Conservation (phyloP, 2,329 filamentous ascomycete species). For the Chrysoporthe cubensis region DNA sequence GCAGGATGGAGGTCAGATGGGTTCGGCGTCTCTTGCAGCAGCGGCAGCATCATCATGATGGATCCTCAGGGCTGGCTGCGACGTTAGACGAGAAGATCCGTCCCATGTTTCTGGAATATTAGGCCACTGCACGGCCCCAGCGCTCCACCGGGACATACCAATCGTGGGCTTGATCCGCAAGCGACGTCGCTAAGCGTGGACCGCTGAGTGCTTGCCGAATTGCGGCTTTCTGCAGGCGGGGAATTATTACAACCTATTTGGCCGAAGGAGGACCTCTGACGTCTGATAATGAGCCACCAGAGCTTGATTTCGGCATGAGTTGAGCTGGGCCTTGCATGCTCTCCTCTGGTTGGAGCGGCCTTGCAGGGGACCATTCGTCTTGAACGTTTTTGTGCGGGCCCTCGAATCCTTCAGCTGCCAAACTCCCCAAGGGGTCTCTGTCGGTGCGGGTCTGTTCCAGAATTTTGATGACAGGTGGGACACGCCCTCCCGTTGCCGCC, state of each 20-base stretch:
- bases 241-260: not conserved
- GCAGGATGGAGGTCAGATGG: not conserved
- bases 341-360: not conserved
- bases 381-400: not conserved
- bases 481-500: not conserved
- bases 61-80: not conserved
- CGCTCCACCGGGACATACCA: not conserved
- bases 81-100: not conserved
- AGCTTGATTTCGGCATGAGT: not conserved
- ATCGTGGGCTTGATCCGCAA: not conserved
- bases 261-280: not conserved
- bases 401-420: conserved; percentile 1
- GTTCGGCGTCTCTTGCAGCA: not conserved
- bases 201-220: not conserved
- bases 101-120: not conserved
- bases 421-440: not conserved
- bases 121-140: not conserved
- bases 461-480: not conserved
- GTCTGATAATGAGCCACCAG: not conserved
- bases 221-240: not conserved
- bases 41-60: not conserved
- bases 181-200: not conserved
- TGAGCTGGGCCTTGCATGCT: not conserved
- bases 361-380: not conserved
- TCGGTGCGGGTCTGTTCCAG: not conserved